phyloP scores from a whole-genome alignment of 1,284 basidiomycete genomes.

The Ceratobasidium sp. region DNA sequence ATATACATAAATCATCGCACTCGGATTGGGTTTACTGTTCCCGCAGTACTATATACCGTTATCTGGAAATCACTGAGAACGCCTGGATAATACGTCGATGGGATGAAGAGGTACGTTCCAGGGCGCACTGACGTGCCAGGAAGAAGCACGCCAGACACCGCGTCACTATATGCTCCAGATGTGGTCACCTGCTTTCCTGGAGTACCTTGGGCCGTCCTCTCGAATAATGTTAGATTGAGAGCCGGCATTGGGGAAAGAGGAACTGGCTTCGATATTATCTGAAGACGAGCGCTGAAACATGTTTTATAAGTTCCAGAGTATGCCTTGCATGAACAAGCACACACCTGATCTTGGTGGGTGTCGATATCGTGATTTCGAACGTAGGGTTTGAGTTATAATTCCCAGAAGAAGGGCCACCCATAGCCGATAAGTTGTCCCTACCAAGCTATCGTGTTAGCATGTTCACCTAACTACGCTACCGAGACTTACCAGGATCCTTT shows the following conservation, averaged over 20 bases:
- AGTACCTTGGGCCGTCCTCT: slow-evolving; percentile 49
- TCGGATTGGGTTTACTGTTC: slow-evolving; percentile 24
- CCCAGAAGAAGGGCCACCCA: slow-evolving; percentile 74
- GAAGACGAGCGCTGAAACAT: slow-evolving; percentile 71
- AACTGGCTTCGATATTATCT: slow-evolving; percentile 60
- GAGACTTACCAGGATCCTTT: slow-evolving; percentile 76
- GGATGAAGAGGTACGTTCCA: slow-evolving; percentile 79
- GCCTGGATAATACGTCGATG: slow-evolving; percentile 78
- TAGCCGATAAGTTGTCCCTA: slow-evolving; percentile 70
- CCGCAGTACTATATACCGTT: slow-evolving; percentile 65
- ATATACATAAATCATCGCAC: slow-evolving; percentile 12
- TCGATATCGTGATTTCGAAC: slow-evolving; percentile 71
- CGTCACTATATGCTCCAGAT: slow-evolving; percentile 83
- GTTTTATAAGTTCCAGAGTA: background rate
- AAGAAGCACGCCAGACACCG: slow-evolving; percentile 76
- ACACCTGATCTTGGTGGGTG: slow-evolving; percentile 72
- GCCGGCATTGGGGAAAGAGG: slow-evolving; percentile 46
- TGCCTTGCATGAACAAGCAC: slow-evolving; percentile 51
- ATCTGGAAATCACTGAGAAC: slow-evolving; percentile 71
- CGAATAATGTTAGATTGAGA: slow-evolving; percentile 59
- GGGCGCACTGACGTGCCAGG: slow-evolving; percentile 64
- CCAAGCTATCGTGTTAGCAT: slow-evolving; percentile 16
- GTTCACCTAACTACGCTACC: background rate
- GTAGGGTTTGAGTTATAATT: slow-evolving; percentile 76
- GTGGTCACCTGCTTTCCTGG: slow-evolving; percentile 69